Percentiles rank a stretch among this genome's conserved stretches.
Conservation (phyloP, 1,139 yeast species). For the Scheffersomyces segobiensis region DNA sequence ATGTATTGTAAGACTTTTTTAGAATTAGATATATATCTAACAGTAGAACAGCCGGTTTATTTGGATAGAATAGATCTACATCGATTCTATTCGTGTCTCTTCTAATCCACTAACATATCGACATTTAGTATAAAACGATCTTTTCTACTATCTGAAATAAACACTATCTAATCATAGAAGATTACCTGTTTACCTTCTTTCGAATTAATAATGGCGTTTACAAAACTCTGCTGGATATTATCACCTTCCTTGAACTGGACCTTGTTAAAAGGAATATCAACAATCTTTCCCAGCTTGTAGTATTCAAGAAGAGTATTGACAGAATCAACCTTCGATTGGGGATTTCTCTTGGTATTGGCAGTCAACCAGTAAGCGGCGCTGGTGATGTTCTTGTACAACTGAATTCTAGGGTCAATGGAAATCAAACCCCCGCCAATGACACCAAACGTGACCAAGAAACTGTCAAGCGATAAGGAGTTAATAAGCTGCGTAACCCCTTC, state of each 20-base stretch:
- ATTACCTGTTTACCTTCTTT: slow-evolving; percentile 3
- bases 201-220: slow-evolving; percentile 2
- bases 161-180: not conserved
- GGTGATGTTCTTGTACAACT: slow-evolving; percentile 19
- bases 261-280: slow-evolving; percentile 8
- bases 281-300: slow-evolving; percentile 11
- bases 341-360: slow-evolving; percentile 15
- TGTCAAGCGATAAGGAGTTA: slow-evolving; percentile 24
- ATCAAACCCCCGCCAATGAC: slow-evolving; percentile 13
- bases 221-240: slow-evolving; percentile 4
- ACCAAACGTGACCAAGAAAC: slow-evolving; percentile 33
- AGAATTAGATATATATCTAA: too few relatives aligned
- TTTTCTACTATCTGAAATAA: not conserved
- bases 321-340: slow-evolving; percentile 16
- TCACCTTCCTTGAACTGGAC: slow-evolving; percentile 9
- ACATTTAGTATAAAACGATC: not conserved
- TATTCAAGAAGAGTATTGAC: slow-evolving; percentile 11
- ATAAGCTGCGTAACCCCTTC: slow-evolving; percentile 23
- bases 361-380: slow-evolving; percentile 20
- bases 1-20: too few relatives aligned
- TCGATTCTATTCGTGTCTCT: too few relatives aligned
- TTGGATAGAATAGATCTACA: not conserved
- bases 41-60: too few relatives aligned
- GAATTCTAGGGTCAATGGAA: slow-evolving; percentile 12
- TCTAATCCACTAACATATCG: not conserved